phyloP scores from a whole-genome alignment of 768 basidiomycete genomes.

The Mycena maculata region DNA sequence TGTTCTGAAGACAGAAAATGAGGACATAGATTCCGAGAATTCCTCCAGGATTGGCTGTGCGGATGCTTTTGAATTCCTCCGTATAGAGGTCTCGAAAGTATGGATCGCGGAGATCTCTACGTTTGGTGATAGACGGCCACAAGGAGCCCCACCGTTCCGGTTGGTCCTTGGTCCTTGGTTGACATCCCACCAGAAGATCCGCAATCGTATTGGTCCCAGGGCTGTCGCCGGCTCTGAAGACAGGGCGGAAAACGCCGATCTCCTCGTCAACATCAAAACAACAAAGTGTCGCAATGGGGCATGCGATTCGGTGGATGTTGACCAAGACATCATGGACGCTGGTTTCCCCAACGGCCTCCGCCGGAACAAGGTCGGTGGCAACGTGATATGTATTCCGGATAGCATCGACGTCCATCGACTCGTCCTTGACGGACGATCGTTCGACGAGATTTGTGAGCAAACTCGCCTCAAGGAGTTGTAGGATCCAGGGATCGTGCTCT shows the following conservation, averaged over 20 bases:
- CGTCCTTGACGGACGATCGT: background rate
- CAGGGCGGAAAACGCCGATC: background rate
- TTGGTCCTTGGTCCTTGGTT: background rate
- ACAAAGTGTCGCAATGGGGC: conserved; percentile 2
- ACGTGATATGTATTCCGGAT: background rate
- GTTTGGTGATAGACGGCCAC: background rate
- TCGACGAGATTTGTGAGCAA: background rate
- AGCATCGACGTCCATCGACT: background rate
- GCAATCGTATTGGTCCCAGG: background rate
- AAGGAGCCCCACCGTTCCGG: background rate
- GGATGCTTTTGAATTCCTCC: conserved; percentile 24
- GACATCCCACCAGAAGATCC: conserved; percentile 1
- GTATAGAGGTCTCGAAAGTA: conserved; percentile 4
- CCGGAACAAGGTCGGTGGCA: background rate
- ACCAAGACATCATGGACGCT: background rate
- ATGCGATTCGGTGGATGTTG: background rate
- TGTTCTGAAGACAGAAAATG: conserved; percentile 1
- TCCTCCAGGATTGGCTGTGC: background rate
- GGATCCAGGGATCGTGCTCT: background rate
- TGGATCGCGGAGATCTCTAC: background rate
- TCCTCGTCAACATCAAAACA: conserved; percentile 10
- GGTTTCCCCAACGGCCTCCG: background rate
- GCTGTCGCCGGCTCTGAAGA: background rate
- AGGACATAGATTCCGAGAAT: conserved; percentile 10
- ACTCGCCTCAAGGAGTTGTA: background rate